A percentile compares a stretch with the other conserved stretches of the same genome.
phyloP scores from a whole-genome alignment of 768 basidiomycete species.

The Serendipita sp. region DNA sequence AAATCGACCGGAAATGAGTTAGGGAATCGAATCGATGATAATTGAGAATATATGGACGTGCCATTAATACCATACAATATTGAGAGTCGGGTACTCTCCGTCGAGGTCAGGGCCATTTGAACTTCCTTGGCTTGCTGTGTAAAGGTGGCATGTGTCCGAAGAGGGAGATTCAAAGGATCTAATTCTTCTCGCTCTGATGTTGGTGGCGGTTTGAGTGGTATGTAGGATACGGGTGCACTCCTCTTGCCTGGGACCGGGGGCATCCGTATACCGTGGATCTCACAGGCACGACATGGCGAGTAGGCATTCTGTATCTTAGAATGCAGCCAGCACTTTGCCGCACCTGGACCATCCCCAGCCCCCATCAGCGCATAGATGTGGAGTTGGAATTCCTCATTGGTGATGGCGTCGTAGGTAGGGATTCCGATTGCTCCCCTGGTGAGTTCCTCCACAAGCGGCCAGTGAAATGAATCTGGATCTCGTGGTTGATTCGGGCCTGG shows the following conservation, averaged over 20 bases:
- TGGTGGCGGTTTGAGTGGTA: background rate
- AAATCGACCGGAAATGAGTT: constrained; percentile 11
- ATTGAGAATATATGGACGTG: background rate
- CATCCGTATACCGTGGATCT: constrained; percentile 18
- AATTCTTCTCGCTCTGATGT: background rate
- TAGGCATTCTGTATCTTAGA: constrained; percentile 27
- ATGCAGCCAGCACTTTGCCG: constrained; percentile 17
- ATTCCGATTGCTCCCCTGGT: constrained; percentile 24
- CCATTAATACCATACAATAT: constrained; percentile 9
- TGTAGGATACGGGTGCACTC: background rate
- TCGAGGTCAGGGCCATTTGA: constrained; percentile 14
- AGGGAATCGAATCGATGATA: constrained; percentile 3
- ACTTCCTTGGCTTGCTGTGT: constrained; percentile 16
- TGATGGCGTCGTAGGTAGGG: constrained; percentile 18
- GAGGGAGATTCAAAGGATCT: constrained; percentile 21
- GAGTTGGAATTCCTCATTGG: constrained; percentile 16
- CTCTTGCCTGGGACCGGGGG: background rate
- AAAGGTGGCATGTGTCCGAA: constrained; percentile 21
- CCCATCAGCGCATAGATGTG: constrained; percentile 19
- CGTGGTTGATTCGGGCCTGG: constrained; percentile 30
- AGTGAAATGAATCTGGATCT: constrained; percentile 25
- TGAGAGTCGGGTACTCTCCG: constrained; percentile 10
- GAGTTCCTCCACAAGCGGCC: constrained; percentile 24
- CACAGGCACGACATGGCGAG: constrained; percentile 25
- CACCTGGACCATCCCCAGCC: constrained; percentile 22